Evolutionary conservation across 495 filamentous ascomycete genomes (phyloP).

Genomic region (Cercophora sp.): DNA sequence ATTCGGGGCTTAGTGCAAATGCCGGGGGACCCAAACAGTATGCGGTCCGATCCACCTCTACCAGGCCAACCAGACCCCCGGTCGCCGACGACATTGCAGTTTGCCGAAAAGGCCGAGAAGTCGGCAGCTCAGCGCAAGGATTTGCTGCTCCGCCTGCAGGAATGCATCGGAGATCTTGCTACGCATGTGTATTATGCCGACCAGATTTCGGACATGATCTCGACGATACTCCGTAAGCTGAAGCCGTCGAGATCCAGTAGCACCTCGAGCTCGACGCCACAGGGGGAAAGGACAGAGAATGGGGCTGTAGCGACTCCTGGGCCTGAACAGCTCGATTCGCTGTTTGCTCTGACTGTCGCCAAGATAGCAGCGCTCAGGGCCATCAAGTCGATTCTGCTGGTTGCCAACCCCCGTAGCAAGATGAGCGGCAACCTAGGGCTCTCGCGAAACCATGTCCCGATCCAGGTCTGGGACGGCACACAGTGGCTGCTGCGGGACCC

Average conservation of each 20-base stretch:
- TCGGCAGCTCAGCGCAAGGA: constrained; percentile 38
- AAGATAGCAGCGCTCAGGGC: constrained; percentile 73
- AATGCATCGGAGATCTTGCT: constrained; percentile 78
- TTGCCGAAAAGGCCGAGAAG: constrained; percentile 23
- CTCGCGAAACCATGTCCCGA: constrained; percentile 65
- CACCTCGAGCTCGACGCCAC: constrained; percentile 34
- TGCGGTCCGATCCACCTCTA: constrained; percentile 25
- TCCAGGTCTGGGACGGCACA: constrained; percentile 85
- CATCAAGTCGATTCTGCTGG: constrained; percentile 72
- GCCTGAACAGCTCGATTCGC: constrained; percentile 46
- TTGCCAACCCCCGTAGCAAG: constrained; percentile 65
- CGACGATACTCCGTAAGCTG: constrained; percentile 68
- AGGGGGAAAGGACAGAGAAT: constrained; percentile 37
- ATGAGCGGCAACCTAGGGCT: constrained; percentile 58
- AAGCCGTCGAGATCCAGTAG: constrained; percentile 54
- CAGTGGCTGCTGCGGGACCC: constrained; percentile 82
- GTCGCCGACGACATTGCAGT: constrained; percentile 21
- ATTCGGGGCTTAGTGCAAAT: constrained; percentile 69
- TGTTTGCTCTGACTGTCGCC: constrained; percentile 70
- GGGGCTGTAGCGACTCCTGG: constrained; percentile 22
- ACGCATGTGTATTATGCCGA: constrained; percentile 94
- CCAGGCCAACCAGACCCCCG: constrained; percentile 27
- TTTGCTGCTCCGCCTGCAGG: constrained; percentile 63
- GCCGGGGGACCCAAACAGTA: constrained; percentile 45
- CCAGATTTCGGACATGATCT: constrained; percentile 88